phyloP scores from a whole-genome alignment of 2,329 filamentous ascomycete genomes.

The Aspergillus proliferans region DNA sequence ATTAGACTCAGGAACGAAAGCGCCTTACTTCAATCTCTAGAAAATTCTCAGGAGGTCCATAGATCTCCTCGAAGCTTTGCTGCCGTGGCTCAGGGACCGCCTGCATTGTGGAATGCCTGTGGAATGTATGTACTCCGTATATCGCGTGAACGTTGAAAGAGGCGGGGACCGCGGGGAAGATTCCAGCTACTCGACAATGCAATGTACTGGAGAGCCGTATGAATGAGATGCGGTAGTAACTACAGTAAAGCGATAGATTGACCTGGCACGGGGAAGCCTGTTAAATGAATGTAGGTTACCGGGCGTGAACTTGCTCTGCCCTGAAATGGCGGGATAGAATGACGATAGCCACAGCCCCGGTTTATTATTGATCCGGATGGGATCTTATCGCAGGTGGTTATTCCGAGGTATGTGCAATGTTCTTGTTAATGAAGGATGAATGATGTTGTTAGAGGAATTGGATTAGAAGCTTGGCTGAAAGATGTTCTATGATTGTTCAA shows the following conservation, averaged over 20 bases:
- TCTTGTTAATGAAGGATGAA: too few species aligned
- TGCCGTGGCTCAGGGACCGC: conserved; percentile 64
- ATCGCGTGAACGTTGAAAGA: not conserved
- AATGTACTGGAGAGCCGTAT: not conserved
- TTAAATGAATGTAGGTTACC: not conserved
- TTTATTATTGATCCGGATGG: not conserved
- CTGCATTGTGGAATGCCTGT: conserved; percentile 46
- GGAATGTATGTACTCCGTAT: not conserved
- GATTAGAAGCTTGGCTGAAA: too few species aligned
- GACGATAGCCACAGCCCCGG: not conserved
- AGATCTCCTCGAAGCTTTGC: conserved; percentile 98
- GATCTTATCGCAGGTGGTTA: not conserved
- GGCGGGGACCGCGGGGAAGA: conserved; percentile 7
- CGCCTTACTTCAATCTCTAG: conserved; percentile 83
- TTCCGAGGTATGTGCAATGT: not conserved
- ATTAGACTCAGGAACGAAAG: not conserved
- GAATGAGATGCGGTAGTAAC: not conserved
- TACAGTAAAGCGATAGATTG: not conserved
- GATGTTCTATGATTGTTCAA: too few species aligned
- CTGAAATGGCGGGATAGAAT: not conserved
- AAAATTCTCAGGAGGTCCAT: conserved; percentile 97
- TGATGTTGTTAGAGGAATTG: too few species aligned
- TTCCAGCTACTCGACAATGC: not conserved
- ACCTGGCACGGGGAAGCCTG: not conserved
- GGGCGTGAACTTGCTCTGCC: not conserved